Evolutionary conservation across 306 rosid genomes (phyloP), one percentile per base, ranked within the genome.

Genomic region (Pyrus bretschneideri): DNA sequence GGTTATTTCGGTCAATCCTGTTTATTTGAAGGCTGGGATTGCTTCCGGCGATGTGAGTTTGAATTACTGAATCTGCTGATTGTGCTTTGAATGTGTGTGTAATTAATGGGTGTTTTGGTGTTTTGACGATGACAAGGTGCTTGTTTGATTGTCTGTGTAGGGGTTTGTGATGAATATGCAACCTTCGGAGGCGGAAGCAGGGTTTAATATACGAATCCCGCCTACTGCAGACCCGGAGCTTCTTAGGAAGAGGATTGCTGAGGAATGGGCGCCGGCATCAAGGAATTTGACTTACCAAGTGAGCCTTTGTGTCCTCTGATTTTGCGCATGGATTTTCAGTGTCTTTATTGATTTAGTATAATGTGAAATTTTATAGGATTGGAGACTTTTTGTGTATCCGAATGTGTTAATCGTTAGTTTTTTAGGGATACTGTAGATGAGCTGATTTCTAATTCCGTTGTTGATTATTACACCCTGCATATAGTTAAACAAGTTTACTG

Each of bases 161-260:
- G 98, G 95, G 35, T 94, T 92, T 85, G 90, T 69, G 65, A 95
- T 95, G 98, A 95, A 95, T 66, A 83, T 92, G 86, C 98, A 92
- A 70, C 96, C 98, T 69, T 95, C 97, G 0, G 96, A 88, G 81
- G 98, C 97, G 1, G 98, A 92, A 35, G 98, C 97, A 11, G 97
- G 97, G 21, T 94, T 94, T 63, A 86, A 94, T 79, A 71, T 92
- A 42, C 81, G 97, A 78, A 30, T 94, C 70, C 90, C 98, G 17
- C 97, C 98, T 0, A 85, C 88, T 0, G 83, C 86, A 1, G 89
- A 92, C 76, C 92, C 89, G 3, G 96, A 89, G 42, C 85, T 80
- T 68, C 52, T 95, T 73, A 90, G 80, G 77, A 83, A 88, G 84
- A 85, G 85, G 77, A 89, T 90, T 78, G 84, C 90, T 1, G 83